A percentile compares a stretch with the other conserved stretches of the same genome.
Evolutionary conservation across 164 flowering plant genomes (phyloP).

Genomic region (Dillenia suffruticosa): DNA sequence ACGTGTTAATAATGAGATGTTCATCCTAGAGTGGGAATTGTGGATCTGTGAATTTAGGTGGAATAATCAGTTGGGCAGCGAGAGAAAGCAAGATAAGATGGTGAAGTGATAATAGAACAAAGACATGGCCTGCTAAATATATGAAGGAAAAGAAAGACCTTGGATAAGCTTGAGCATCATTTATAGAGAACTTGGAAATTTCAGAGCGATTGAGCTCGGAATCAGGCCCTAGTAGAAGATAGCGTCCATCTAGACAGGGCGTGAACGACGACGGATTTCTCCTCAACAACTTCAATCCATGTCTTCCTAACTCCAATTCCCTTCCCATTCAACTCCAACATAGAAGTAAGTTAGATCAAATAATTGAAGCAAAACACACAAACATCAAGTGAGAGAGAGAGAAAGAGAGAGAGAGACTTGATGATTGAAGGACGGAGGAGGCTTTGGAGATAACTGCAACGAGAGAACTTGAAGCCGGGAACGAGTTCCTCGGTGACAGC

Average conservation of each 20-base stretch:
- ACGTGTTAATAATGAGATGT: too few species aligned
- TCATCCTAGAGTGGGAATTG: too few species aligned
- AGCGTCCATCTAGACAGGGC: conserved; percentile 84
- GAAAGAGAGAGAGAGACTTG: conserved; percentile 31
- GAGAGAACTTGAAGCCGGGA: conserved; percentile 93
- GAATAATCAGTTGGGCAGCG: too few species aligned
- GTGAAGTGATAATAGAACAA: too few species aligned
- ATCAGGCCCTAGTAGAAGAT: conserved; percentile 78
- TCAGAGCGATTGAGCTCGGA: conserved; percentile 57
- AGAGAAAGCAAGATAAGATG: too few species aligned
- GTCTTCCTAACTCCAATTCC: conserved; percentile 70
- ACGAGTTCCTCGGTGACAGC: conserved; percentile 92
- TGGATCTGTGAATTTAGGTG: too few species aligned
- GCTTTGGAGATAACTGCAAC: conserved; percentile 96
- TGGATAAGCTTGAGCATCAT: conserved; percentile 80
- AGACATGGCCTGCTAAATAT: background rate
- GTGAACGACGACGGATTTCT: conserved; percentile 92
- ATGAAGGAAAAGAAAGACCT: conserved; percentile 34
- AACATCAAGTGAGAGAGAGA: background rate
- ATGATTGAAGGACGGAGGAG: conserved; percentile 89
- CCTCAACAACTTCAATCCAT: conserved; percentile 82
- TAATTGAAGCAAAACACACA: background rate
- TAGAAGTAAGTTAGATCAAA: background rate
- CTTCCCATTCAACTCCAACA: conserved; percentile 18
- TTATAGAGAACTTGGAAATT: conserved; percentile 80